phyloP scores from a whole-genome alignment of 495 filamentous ascomycete genomes.

The Letharia lupina region DNA sequence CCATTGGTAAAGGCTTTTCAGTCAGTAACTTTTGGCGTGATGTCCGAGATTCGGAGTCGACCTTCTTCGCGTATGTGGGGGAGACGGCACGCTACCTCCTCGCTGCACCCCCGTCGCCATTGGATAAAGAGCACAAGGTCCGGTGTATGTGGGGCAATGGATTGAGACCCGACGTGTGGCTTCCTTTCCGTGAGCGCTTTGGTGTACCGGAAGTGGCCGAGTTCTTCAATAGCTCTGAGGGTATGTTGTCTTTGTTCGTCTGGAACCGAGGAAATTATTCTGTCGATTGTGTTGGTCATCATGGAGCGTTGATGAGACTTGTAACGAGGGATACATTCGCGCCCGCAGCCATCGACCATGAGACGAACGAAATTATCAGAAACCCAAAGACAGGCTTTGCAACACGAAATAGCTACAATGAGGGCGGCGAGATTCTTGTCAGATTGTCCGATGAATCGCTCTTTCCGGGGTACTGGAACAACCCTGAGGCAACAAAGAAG shows the following conservation, averaged over 20 bases:
- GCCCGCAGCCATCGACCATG: slow-evolving; percentile 60
- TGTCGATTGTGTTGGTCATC: slow-evolving; percentile 60
- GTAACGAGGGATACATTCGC: slow-evolving; percentile 45
- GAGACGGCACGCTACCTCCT: slow-evolving; percentile 72
- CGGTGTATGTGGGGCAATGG: slow-evolving; percentile 69
- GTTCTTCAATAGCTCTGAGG: slow-evolving; percentile 61
- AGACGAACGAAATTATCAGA: slow-evolving; percentile 54
- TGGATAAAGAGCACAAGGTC: slow-evolving; percentile 58
- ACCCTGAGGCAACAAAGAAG: slow-evolving; percentile 55
- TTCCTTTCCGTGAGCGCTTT: slow-evolving; percentile 57
- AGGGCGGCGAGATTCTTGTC: slow-evolving; percentile 71
- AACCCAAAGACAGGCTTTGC: slow-evolving; percentile 62
- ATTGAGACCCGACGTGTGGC: slow-evolving; percentile 69
- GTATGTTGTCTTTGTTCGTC: slow-evolving; percentile 51
- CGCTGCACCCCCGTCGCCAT: slow-evolving; percentile 52
- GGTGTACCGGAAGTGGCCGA: slow-evolving; percentile 50
- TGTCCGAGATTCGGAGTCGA: slow-evolving; percentile 57
- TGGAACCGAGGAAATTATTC: slow-evolving; percentile 52
- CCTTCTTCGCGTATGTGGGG: slow-evolving; percentile 73
- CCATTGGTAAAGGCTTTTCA: slow-evolving; percentile 63
- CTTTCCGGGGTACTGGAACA: slow-evolving; percentile 65
- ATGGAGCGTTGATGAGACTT: slow-evolving; percentile 51
- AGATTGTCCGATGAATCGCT: slow-evolving; percentile 47
- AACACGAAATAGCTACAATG: slow-evolving; percentile 49
- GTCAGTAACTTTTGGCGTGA: slow-evolving; percentile 68